Percentiles rank a stretch among this genome's conserved stretches.
These are phyloP conservation scores for Neofusicoccum kwambonambiense DNA, from an alignment of 2,329 filamentous ascomycete species.

Conservation along the genomic window DNA sequence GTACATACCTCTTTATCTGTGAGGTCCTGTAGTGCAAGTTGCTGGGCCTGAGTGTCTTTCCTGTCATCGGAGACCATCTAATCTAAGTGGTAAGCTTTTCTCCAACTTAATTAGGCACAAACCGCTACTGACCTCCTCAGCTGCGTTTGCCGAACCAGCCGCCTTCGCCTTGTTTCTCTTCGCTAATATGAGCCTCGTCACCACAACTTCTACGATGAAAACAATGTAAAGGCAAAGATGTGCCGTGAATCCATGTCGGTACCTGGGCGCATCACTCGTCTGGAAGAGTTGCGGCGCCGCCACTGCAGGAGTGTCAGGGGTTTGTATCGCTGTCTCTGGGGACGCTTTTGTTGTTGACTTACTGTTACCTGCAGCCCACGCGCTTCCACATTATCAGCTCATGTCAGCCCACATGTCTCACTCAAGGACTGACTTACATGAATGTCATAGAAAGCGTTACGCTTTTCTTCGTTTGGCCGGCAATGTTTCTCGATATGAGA, in stretches of 20 bases:
- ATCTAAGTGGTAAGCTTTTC: neutral
- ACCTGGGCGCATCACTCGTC: constrained; percentile 21
- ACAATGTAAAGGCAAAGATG: constrained; percentile 21
- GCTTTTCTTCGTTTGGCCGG: constrained; percentile 25
- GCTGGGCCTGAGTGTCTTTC: neutral
- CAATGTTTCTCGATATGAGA: constrained; percentile 22
- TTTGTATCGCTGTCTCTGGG: neutral
- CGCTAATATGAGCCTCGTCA: constrained; percentile 19
- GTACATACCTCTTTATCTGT: neutral
- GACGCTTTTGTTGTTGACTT: neutral
- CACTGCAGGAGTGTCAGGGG: constrained; percentile 17
- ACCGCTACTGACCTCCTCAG: neutral
- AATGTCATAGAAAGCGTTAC: constrained; percentile 21
- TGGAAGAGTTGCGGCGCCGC: constrained; percentile 22
- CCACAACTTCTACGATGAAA: constrained; percentile 7
- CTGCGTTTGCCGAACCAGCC: neutral
- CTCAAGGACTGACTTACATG: constrained; percentile 12
- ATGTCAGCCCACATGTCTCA: neutral
- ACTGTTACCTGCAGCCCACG: neutral
- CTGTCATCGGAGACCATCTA: neutral
- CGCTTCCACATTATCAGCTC: neutral
- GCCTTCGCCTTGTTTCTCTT: constrained; percentile 17
- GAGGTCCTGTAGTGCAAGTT: neutral
- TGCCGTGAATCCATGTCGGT: constrained; percentile 19
- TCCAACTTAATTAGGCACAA: too few species aligned